Base-by-base conservation (phyloP, 306 rosid species). In the Ormosia semicastrata region DNA sequence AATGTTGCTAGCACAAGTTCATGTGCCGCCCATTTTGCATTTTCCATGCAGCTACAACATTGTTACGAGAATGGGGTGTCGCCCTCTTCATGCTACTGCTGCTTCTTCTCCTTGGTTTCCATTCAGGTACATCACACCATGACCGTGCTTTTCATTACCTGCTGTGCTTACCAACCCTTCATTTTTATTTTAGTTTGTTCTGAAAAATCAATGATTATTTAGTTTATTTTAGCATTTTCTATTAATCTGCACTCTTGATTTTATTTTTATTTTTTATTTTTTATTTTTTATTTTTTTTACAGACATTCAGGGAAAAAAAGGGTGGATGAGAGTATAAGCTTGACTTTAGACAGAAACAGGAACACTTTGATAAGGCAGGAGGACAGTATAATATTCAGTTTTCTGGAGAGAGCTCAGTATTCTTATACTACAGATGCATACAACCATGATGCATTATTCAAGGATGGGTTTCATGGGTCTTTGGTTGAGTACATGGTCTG, bases 401-500 rank as follows among this genome's bases (percentile, higher is more conserved):
- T 92, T 57, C 66, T 90, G 86, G 97, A 88, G 79, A 88, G 94
- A 84, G 84, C 93, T 81, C 90, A 89, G 39, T 90, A 80, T 78
- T 34, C 87, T 78, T 86, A 85, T 46, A 89, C 86, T 67, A 87
- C 74, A 15, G 85, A 83, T 10, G 72, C 94, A 11, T 89, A 92
- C 73, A 90, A 92, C 81, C 64, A 57, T 0, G 76, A 57, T 59
- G 88, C 91, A n/a, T 88, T 90, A 83, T 60, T 62, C 57, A 18
- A 71, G 86, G 89, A 90, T 40, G 92, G 86, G 3, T 87, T 86
- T 66, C 46, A 8, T 49, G 93, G 97, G 39, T 90, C 97, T 56
- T 81, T 90, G 83, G 97, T 83, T 50, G 88, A 90, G 74, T 92
- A 76, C 80, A 84, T 92, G 84, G 89, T 92, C 81, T 74, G 67